Evolutionary conservation across 257 asterid species (phyloP).

Genomic region (Linderniella brevidens): DNA sequence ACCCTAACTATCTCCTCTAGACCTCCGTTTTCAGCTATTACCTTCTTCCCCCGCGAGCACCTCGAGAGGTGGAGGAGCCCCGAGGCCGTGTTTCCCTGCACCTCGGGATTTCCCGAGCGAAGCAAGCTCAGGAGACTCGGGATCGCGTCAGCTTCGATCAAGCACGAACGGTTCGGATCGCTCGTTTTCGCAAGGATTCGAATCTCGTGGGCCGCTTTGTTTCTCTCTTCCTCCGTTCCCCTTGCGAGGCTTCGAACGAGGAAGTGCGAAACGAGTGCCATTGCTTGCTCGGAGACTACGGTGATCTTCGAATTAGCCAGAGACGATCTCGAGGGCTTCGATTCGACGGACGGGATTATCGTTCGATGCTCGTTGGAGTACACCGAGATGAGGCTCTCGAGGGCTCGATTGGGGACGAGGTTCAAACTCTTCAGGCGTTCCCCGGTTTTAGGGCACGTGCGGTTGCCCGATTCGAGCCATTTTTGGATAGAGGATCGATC

Average conservation of each 20-base stretch:
- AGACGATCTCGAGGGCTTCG: constrained; percentile 7
- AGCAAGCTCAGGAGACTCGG: constrained; percentile 35
- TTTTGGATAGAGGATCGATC: constrained; percentile 51
- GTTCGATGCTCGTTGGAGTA: constrained; percentile 22
- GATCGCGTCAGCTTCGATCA: constrained; percentile 44
- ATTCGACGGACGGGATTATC: constrained; percentile 15
- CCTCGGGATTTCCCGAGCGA: constrained; percentile 16
- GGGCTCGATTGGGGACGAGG: constrained; percentile 45
- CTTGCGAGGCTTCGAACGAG: constrained; percentile 32
- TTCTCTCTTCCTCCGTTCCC: constrained; percentile 24
- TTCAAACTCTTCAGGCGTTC: constrained; percentile 25
- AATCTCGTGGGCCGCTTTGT: constrained; percentile 43
- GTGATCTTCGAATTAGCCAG: constrained; percentile 13
- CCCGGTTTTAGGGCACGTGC: constrained; percentile 72
- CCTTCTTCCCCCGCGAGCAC: constrained; percentile 19
- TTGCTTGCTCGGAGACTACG: constrained; percentile 31
- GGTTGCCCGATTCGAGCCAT: constrained; percentile 70
- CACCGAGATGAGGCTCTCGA: constrained; percentile 35
- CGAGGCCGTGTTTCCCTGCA: constrained; percentile 49
- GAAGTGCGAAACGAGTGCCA: constrained; percentile 29
- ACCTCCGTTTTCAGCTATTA: constrained; percentile 35
- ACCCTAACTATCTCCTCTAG: constrained; percentile 28
- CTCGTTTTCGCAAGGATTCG: constrained; percentile 74
- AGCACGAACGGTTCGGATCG: constrained; percentile 55
- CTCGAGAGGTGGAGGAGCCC: constrained; percentile 50